phyloP scores from a whole-genome alignment of 257 asterid species.

The Paraleonurus japonicus region DNA sequence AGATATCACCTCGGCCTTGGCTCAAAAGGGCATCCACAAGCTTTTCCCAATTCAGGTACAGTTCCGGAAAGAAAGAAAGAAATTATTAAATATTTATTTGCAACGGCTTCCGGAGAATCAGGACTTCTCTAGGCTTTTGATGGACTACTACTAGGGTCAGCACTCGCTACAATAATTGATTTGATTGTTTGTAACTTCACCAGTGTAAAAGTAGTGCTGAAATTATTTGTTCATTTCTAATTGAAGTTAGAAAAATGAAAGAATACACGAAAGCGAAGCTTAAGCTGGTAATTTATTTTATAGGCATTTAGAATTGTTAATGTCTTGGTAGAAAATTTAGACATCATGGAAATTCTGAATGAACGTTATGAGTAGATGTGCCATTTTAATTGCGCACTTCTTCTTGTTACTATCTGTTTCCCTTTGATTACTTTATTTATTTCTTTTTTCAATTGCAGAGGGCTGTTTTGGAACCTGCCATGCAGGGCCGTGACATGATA shows the following conservation, averaged over 20 bases:
- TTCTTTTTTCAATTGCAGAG: conserved; percentile 36
- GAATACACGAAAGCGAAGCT: neutral
- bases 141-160: neutral
- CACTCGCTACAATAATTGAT: neutral
- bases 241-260: conserved; percentile 11
- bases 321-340: neutral
- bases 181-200: neutral
- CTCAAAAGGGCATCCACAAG: conserved; percentile 61
- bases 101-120: neutral
- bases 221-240: neutral
- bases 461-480: conserved; percentile 86
- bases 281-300: neutral
- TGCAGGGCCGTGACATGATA: conserved; percentile 92
- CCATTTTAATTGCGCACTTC: neutral
- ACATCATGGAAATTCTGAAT: neutral
- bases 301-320: neutral
- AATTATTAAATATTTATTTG: neutral
- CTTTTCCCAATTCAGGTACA: conserved; percentile 95
- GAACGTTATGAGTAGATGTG: neutral
- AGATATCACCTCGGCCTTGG: conserved; percentile 62
- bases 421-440: neutral
- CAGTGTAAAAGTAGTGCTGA: neutral
- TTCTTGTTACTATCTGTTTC: neutral
- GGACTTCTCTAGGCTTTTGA: neutral
- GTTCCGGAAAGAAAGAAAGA: neutral